A percentile compares a stretch with the other conserved stretches of the same genome.
These are phyloP conservation scores for Aspergillus nidulans DNA, from an alignment of 495 filamentous ascomycete species.

Conservation along the genomic window DNA sequence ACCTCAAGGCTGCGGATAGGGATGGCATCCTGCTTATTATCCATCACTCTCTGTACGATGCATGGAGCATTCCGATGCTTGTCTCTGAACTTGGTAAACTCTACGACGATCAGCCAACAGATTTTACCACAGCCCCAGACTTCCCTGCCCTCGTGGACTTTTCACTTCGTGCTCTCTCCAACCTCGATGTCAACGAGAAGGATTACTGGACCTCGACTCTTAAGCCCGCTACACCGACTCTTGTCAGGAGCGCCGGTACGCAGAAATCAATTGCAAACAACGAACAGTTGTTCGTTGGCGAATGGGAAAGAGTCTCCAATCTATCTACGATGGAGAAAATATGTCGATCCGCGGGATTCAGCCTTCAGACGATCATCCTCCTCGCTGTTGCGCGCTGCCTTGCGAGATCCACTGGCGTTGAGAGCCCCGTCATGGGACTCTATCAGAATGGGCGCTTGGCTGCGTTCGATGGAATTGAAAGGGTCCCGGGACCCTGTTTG, in stretches of 20 bases:
- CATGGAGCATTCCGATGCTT: slow-evolving; percentile 29
- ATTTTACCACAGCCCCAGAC: slow-evolving; percentile 8
- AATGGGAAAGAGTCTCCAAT: slow-evolving; percentile 23
- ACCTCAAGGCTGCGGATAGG: slow-evolving; percentile 19
- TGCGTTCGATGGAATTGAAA: slow-evolving; percentile 19
- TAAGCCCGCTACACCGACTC: slow-evolving; percentile 9
- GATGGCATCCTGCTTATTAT: slow-evolving; percentile 27
- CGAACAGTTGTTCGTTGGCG: slow-evolving; percentile 20
- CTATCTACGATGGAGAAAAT: slow-evolving; percentile 16
- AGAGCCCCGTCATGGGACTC: slow-evolving; percentile 27
- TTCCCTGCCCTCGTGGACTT: slow-evolving; percentile 22
- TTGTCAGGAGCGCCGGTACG: slow-evolving; percentile 8
- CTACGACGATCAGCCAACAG: slow-evolving; percentile 12
- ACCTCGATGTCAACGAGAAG: slow-evolving; percentile 20
- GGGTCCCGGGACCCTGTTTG: slow-evolving; percentile 24
- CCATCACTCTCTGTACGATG: slow-evolving; percentile 35
- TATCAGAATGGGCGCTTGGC: slow-evolving; percentile 33
- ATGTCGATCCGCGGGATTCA: slow-evolving; percentile 15
- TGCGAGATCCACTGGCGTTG: slow-evolving; percentile 15
- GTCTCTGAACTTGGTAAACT: slow-evolving; percentile 24
- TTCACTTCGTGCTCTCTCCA: slow-evolving; percentile 17
- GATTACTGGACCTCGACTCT: slow-evolving; percentile 21
- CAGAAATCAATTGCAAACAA: not conserved
- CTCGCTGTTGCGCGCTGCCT: slow-evolving; percentile 26
- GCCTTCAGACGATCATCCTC: slow-evolving; percentile 28